phyloP scores from a whole-genome alignment of 2,329 filamentous ascomycete genomes.

The Trichophyton simii region DNA sequence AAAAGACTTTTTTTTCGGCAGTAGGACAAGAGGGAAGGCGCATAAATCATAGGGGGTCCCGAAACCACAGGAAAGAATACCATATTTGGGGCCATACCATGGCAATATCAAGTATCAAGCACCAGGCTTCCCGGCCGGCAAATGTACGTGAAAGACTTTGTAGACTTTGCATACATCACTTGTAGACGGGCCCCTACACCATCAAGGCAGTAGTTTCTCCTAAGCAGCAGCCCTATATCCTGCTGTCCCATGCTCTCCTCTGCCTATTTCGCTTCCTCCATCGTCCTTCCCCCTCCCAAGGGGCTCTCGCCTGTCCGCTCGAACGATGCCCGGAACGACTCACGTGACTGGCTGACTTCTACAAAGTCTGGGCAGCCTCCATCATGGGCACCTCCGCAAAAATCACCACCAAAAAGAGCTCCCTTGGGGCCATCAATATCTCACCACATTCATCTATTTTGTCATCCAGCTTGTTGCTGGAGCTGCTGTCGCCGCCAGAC shows the following conservation, averaged over 20 bases:
- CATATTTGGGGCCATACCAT: too few species aligned
- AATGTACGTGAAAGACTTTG: too few species aligned
- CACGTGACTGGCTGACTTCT: constrained; percentile 12
- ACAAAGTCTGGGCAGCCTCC: constrained; percentile 21
- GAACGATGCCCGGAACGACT: neutral
- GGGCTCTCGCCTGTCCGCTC: neutral
- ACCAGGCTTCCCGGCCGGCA: too few species aligned
- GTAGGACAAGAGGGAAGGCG: neutral
- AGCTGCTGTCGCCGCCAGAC: constrained; percentile 14
- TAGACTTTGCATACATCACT: too few species aligned
- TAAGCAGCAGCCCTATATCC: too few species aligned
- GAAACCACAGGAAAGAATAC: too few species aligned
- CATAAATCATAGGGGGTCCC: neutral
- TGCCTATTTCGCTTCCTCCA: too few species aligned
- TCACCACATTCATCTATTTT: constrained; percentile 24
- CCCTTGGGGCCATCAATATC: constrained; percentile 25
- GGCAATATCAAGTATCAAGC: too few species aligned
- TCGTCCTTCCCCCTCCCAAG: neutral
- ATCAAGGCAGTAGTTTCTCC: too few species aligned
- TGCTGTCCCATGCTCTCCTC: too few species aligned
- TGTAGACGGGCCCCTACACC: too few species aligned
- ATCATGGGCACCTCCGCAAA: constrained; percentile 30
- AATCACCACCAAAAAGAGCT: constrained; percentile 28
- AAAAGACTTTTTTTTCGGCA: neutral
- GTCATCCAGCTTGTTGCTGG: constrained; percentile 20